A percentile compares a stretch with the other conserved stretches of the same genome.
These are phyloP conservation scores for Aleurites moluccanus DNA, from an alignment of 441 rosid genomes.

Conservation along the genomic window DNA sequence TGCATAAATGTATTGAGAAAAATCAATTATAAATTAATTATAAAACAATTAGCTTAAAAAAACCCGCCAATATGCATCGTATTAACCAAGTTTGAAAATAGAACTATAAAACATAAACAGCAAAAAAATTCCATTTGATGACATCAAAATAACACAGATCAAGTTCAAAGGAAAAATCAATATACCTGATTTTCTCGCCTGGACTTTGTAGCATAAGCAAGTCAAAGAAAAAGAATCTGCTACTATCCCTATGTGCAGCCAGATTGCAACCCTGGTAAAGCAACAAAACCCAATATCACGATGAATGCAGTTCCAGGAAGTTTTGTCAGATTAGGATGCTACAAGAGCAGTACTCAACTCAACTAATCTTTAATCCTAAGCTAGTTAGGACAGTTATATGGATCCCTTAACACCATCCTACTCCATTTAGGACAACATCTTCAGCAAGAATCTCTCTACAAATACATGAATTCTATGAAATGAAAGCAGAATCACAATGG, in stretches of 20 bases:
- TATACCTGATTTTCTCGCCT: slow-evolving; percentile 73
- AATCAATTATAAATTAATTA: background rate
- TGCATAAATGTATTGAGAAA: background rate
- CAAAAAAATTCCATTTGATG: background rate
- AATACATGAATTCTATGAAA: background rate
- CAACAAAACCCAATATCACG: background rate
- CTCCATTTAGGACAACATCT: no score
- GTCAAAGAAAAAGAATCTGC: slow-evolving; percentile 70
- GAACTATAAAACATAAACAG: background rate
- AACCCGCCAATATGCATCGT: background rate
- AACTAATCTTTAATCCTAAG: no score
- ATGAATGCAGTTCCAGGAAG: background rate
- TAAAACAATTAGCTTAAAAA: background rate
- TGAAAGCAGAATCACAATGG: background rate
- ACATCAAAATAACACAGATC: background rate
- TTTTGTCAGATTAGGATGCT: background rate
- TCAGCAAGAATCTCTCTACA: background rate
- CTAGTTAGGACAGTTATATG: no score
- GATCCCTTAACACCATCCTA: no score
- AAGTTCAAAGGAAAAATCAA: slow-evolving; percentile 5
- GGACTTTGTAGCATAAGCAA: slow-evolving; percentile 60
- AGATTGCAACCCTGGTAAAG: slow-evolving; percentile 77
- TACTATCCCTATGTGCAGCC: slow-evolving; percentile 52
- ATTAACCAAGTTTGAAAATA: background rate
- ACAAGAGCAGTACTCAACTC: background rate